Percentiles rank a stretch among this genome's conserved stretches.
Evolutionary conservation across 2,329 filamentous ascomycete genomes (phyloP).

Genomic region (Botryotinia calthae): DNA sequence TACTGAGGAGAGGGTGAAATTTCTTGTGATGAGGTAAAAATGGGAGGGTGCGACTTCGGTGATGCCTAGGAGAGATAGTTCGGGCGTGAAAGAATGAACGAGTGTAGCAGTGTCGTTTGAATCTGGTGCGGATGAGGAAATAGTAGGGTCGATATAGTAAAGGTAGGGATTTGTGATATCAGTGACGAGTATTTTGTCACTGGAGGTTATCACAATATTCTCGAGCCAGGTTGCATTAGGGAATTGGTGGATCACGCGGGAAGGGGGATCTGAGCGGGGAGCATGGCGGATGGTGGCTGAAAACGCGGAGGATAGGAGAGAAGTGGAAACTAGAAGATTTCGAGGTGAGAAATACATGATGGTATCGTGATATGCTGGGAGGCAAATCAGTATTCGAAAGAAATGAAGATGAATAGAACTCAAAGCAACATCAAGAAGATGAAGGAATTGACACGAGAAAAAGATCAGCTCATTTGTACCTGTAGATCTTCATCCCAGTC

Average conservation of each 20-base stretch:
- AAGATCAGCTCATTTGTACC: neutral
- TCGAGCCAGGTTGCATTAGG: constrained; percentile 30
- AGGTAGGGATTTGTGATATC: constrained; percentile 22
- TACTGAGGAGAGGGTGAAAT: constrained; percentile 23
- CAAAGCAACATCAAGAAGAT: too few species aligned
- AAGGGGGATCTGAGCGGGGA: neutral
- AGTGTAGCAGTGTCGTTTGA: constrained; percentile 19
- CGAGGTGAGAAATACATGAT: neutral
- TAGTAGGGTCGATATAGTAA: constrained; percentile 22
- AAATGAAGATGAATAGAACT: too few species aligned
- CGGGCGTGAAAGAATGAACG: constrained; percentile 24
- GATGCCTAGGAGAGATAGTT: constrained; percentile 39
- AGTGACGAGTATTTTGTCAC: constrained; percentile 24
- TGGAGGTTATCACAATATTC: constrained; percentile 27
- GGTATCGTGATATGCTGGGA: neutral
- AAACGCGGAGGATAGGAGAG: neutral
- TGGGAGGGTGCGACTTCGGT: constrained; percentile 38
- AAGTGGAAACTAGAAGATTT: neutral
- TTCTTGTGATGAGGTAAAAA: constrained; percentile 33
- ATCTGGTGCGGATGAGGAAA: constrained; percentile 1
- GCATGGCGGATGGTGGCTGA: neutral
- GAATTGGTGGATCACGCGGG: constrained; percentile 4
- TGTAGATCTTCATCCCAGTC: neutral
- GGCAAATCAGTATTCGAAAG: neutral
- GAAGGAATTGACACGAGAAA: neutral